A percentile compares a stretch with the other conserved stretches of the same genome.
Evolutionary conservation across 2,329 filamentous ascomycete genomes (phyloP).

Genomic region (Volutella citrinella): DNA sequence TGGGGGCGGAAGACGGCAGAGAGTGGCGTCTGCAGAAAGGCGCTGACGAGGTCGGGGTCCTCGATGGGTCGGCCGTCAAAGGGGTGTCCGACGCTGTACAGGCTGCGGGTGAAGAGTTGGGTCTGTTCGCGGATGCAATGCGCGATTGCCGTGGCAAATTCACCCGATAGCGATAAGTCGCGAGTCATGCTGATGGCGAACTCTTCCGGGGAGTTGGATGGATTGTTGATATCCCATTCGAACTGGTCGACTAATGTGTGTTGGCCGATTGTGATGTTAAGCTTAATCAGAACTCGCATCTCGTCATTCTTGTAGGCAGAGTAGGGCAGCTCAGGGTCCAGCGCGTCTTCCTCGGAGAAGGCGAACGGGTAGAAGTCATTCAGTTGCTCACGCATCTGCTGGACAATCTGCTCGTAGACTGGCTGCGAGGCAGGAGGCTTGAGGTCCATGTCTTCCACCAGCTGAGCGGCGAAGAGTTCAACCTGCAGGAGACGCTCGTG

Average conservation of each 20-base stretch:
- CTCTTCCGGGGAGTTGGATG: constrained; percentile 88
- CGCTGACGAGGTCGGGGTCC: constrained; percentile 81
- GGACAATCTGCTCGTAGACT: constrained; percentile 57
- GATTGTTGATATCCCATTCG: constrained; percentile 98
- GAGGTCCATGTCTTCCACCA: constrained; percentile 86
- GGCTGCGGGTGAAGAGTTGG: constrained; percentile 87
- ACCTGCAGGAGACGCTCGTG: constrained; percentile 81
- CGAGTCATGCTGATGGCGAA: constrained; percentile 87
- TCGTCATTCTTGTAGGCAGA: constrained; percentile 97
- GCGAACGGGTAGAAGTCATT: constrained; percentile 92
- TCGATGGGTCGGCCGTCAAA: constrained; percentile 94
- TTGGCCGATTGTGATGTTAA: constrained; percentile 95
- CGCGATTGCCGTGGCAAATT: constrained; percentile 96
- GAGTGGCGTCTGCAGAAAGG: constrained; percentile 83
- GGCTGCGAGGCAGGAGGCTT: constrained; percentile 68
- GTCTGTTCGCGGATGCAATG: constrained; percentile 96
- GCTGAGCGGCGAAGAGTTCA: constrained; percentile 81
- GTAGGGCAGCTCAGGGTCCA: constrained; percentile 88
- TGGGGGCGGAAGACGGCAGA: constrained; percentile 82
- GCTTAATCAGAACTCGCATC: constrained; percentile 92
- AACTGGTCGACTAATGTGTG: constrained; percentile 96
- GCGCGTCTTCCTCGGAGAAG: constrained; percentile 82
- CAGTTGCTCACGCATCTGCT: constrained; percentile 83
- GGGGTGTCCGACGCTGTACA: constrained; percentile 90
- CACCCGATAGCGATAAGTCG: constrained; percentile 86